Base-by-base conservation (phyloP, 352 stramenopile species). In the Blastocystis sp. region DNA sequence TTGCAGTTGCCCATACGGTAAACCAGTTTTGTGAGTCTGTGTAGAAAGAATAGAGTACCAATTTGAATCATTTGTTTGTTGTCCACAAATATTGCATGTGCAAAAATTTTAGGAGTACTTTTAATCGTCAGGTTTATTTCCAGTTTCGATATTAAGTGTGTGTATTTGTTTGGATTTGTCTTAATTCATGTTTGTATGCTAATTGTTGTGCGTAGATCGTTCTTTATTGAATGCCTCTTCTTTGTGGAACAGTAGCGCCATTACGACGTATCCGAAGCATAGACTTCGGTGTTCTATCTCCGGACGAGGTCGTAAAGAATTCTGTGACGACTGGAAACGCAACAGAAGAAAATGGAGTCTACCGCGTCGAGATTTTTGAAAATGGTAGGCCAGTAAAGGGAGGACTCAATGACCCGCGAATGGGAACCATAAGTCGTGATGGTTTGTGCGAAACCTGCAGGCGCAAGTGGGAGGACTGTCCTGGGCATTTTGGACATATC, bases 401-500 rank as follows among this genome's bases (percentile, higher is more conserved):
- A 56, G 97, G 97, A 90, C 97, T 98, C 62, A 97, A 98, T 76
- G 97, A 99, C 92, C 97, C 98, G 79, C 94, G 97, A 82, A 97
- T 99, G 92, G 97, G 97, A 90, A 96, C 95, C 73, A 95, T 94
- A 75, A 94, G 96, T 91, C 95, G 95, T 62, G 92, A 93, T 87
- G 93, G 92, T 90, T 92, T 93, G 69, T 97, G 95, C 91, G 96
- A 96, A 91, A 97, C 95, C 41, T 98, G 95, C 90, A 94, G 96
- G 89, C 93, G 95, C 76, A 96, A 98, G 73, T 96, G 98, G 90
- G 97, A 98, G 87, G 96, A 97, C 90, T 98, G 97, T 90, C 97
- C 97, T 2, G 97, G 97, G 69, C 98, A 99, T 91, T 99, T 99
- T 92, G 97, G 97, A 50, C 97, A 99, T 93, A 98, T 99, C 91